These are phyloP conservation scores for Metarhizium rileyi DNA, from an alignment of 2,329 filamentous ascomycete species.

Conservation along the genomic window DNA sequence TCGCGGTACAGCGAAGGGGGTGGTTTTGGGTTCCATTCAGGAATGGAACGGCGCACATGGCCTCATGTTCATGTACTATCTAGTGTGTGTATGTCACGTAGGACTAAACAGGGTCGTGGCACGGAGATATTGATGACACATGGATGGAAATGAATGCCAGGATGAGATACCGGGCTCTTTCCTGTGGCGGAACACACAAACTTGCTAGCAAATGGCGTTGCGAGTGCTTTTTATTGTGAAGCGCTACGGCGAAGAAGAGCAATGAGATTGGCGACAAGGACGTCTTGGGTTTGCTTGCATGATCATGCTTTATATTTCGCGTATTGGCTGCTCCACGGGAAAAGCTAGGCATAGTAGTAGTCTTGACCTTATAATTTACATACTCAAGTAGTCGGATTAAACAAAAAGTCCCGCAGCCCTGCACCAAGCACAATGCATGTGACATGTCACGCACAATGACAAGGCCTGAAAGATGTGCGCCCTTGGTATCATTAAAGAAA, in stretches of 20 bases:
- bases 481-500: no score
- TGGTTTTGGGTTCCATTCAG: background rate
- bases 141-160: background rate
- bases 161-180: background rate
- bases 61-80: slow-evolving; percentile 6
- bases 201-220: background rate
- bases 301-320: background rate
- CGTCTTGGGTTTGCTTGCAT: background rate
- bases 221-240: background rate
- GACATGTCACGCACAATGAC: background rate
- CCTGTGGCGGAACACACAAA: background rate
- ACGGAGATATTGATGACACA: background rate
- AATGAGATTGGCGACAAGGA: background rate
- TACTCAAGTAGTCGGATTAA: slow-evolving; percentile 5
- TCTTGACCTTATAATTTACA: background rate
- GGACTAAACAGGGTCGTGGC: background rate
- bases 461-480: background rate
- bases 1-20: background rate
- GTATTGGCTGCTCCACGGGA: background rate
- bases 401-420: background rate
- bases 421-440: background rate
- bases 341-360: background rate
- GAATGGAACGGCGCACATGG: slow-evolving; percentile 2
- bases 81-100: slow-evolving; percentile 2
- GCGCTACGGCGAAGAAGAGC: background rate